A percentile compares a stretch with the other conserved stretches of the same genome.
These are phyloP conservation scores for Zea mays DNA, from an alignment of 176 grass and related monocot genomes.

Conservation along the genomic window DNA sequence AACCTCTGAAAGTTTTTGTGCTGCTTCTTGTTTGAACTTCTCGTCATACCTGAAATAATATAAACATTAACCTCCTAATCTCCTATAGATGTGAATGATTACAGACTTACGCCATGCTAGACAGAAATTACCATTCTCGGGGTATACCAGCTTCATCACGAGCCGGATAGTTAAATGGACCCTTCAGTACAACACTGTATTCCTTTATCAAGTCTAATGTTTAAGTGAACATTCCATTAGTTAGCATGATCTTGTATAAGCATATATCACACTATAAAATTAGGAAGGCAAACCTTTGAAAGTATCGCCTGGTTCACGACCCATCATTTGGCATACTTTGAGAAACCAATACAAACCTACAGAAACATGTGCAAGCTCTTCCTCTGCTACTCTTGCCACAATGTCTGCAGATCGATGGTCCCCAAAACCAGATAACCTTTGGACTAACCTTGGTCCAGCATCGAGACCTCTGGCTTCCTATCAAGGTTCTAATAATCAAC, in stretches of 20 bases:
- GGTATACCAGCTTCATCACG: conserved; percentile 89
- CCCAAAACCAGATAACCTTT: conserved; percentile 71
- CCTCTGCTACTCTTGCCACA: conserved; percentile 69
- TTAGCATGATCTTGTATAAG: background rate
- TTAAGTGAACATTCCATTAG: conserved; percentile 20
- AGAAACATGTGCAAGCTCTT: conserved; percentile 87
- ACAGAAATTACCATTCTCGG: conserved; percentile 57
- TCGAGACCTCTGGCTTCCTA: conserved; percentile 97
- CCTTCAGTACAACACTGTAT: conserved; percentile 70
- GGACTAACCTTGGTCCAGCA: conserved; percentile 79
- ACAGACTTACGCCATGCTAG: background rate
- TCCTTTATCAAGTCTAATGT: conserved; percentile 74
- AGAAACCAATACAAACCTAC: conserved; percentile 83
- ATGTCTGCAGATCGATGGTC: conserved; percentile 80
- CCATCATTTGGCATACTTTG: conserved; percentile 73
- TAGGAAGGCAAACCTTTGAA: conserved; percentile 64
- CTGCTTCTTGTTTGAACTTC: conserved; percentile 38
- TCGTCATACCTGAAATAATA: conserved; percentile 67
- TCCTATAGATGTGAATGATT: conserved; percentile 20
- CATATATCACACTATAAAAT: background rate
- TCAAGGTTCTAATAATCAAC: conserved; percentile 47
- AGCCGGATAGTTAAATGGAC: conserved; percentile 85
- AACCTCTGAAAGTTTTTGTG: conserved; percentile 74
- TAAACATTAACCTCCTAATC: background rate
- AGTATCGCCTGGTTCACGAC: conserved; percentile 54